Evolutionary conservation across 495 filamentous ascomycete species (phyloP), one percentile per base, ranked within the genome.

Genomic region (Copromyces sp.): DNA sequence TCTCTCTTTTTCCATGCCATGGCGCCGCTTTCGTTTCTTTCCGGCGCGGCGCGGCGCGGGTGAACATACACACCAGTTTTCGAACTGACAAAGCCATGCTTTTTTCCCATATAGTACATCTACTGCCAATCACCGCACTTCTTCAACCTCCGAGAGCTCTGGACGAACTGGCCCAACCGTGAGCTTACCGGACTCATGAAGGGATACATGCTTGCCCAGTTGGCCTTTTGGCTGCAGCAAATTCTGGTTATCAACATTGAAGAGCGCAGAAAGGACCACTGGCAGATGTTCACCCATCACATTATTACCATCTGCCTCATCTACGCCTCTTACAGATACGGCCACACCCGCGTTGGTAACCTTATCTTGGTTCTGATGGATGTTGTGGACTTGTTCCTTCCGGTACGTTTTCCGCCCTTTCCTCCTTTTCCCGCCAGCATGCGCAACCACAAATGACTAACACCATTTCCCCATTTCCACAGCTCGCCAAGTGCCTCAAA

Each of bases 271-370:
- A 99, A 99, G 81, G 95, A 99, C 77, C 91, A 97, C 80, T 90
- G 89, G 79, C 95, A 98, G 80, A 98, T 97, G 96, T 89, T 98
- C 72, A 90, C 90, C 12, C 95, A 99, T 81, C 95, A 99, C 80
- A 87, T 97, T 76, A 89, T 98, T 77, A 99, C 95, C 29, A 91
- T 90, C 80, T 83, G 84, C 24, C 86, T 99, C 59, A 89, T 98
- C 69, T 89, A 90, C 75, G 85, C 87, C 16, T 93, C 90, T 65
- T 99, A 98, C 78, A 86, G 89, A 74, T 96, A 94, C 77, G 89
- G 92, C 76, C 89, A 93, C 77, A 94, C 90, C 37, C 90, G 91
- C 68, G 94, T 97, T 40, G 94, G 93, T 68, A 95, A 94, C 77
- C 87, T 97, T 68, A 93, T 98, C 73, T 83, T 99, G 74, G 91